Base-by-base conservation (phyloP, 331 rosid genomes). In the Pyracantha coccinea region DNA sequence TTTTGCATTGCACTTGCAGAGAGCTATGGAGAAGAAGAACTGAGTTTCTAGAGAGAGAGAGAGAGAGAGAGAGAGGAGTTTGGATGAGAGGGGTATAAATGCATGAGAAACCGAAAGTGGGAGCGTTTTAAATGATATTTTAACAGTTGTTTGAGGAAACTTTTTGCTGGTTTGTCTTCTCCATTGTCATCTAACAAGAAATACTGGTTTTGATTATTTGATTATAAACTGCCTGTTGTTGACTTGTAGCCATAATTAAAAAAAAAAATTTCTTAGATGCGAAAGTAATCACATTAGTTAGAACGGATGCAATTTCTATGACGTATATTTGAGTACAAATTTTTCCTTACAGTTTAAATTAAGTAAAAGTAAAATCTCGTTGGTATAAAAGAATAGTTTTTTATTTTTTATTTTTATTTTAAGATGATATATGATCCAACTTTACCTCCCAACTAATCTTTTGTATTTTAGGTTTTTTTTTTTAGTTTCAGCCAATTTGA, bases 1-100 rank as follows among this genome's bases (percentile, higher is more conserved):
- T 79, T 88, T 45, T 95, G 92, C 99, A 95, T 95, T 45, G 50
- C 7, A 66, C 44, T 35, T 35, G 47, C 47, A 58, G 75, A 58
- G 21, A 21, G 60, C 21, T 23, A n/a, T 44, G 13, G 21, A 29
- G 32, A 71, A 29, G 5, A 4, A 71, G 65, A 57, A 28, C 44
- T 20, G 76, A 35, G 16, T 7, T 27, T 25, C 3, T 52, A 68
- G 58, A 61, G 33, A 27, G 29, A 45, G 14, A 25, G 57, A 54
- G 33, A 27, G 33, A 45, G 24, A 35, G 68, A 32, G 57, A 54
- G 32, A 27, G 28, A 33, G 17, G 77, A 19, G 12, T 69, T 16
- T 25, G 45, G 31, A 10, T 20, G 72, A 28, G 19, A 31, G 57
- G 55, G 19, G 69, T 78, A 81, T 73, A 75, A 81, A 81, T 82